Conservation (phyloP, 257 asterid genomes). For the Asclepias syriaca region DNA sequence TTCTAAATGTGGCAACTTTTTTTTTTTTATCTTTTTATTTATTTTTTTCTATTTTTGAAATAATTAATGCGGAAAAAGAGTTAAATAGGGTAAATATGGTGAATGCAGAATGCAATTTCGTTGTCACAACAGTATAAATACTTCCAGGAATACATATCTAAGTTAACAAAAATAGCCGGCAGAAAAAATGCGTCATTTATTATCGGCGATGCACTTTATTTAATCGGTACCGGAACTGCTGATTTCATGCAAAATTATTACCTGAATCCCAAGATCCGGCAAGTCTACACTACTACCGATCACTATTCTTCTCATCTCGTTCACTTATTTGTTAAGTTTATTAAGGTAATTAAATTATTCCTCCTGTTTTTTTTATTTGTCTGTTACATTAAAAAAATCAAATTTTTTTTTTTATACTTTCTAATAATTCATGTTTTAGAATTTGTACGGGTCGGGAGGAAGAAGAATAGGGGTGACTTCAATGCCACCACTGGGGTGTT, state of each 20-base stretch:
- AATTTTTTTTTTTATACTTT: too few relatives aligned
- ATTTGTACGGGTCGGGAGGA: slow-evolving; percentile 68
- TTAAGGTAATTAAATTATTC: slow-evolving; percentile 40
- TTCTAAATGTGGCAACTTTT: slow-evolving; percentile 37
- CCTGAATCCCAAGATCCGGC: slow-evolving; percentile 7
- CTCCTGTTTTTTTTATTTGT: too few relatives aligned
- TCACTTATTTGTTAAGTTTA: slow-evolving; percentile 44
- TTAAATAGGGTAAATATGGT: not conserved
- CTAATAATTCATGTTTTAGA: slow-evolving; percentile 18
- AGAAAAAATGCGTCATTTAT: slow-evolving; percentile 42
- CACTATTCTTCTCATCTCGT: slow-evolving; percentile 68
- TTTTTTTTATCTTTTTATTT: not conserved
- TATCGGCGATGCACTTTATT: slow-evolving; percentile 47
- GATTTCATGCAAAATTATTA: slow-evolving; percentile 73
- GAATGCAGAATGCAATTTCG: slow-evolving; percentile 71
- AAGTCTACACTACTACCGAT: slow-evolving; percentile 23
- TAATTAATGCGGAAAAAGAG: not conserved
- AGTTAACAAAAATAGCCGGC: slow-evolving; percentile 62
- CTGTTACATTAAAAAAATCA: too few relatives aligned
- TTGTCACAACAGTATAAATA: slow-evolving; percentile 53
- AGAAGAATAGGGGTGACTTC: slow-evolving; percentile 90
- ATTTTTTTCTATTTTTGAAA: not conserved
- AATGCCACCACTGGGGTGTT: slow-evolving; percentile 84
- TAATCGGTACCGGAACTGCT: slow-evolving; percentile 66
- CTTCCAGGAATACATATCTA: slow-evolving; percentile 67